Evolutionary conservation across 2,329 filamentous ascomycete species (phyloP), one percentile per base, ranked within the genome.

Genomic region (Phoma sp.): DNA sequence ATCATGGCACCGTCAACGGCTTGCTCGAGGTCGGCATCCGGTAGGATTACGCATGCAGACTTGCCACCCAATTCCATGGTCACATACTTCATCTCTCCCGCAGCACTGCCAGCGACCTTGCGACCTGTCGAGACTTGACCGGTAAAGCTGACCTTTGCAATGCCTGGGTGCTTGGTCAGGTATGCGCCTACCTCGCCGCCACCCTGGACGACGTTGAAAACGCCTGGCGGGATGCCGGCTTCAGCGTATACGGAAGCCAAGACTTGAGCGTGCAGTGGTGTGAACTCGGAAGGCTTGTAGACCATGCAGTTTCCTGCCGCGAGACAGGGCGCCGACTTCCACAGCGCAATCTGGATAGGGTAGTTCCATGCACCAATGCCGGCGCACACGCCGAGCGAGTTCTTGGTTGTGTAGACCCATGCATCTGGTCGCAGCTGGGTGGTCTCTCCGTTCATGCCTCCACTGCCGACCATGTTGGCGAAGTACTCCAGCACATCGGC

Each of bases 351-450:
- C 74, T 96, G 91, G 60, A 96, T 89, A 10, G 91, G 91, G 71
- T 96, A 96, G 76, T 96, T 96, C 91, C 91, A 96, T 11, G 91
- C 91, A 50, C 91, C 91, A 62, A 96, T 96, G 52, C 90, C 91
- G 11, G 85, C 91, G 72, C 91, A 96, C 11, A 95, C 90, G 24
- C 91, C 91, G 14, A 96, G 79, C 4, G 91, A 83, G 64, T 90
- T 89, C 72, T 95, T 93, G 68, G 86, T 88, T 9, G 89, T 93
- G 75, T 93, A 91, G 33, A 95, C 86, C 84, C 88, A 92, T 4
- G 91, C 90, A 62, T 91, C 87, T 45, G 86, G 81, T 35, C 91
- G 83, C 37, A 96, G 80, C 51, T 87, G 85, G 42, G 87, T 87
- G 18, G 89, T 89, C 75, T 93, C 90, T 54, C 91, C 91, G 66